A percentile compares a stretch with the other conserved stretches of the same genome.
Conservation (phyloP, 495 filamentous ascomycete genomes). For the Penicillium samsonianum region DNA sequence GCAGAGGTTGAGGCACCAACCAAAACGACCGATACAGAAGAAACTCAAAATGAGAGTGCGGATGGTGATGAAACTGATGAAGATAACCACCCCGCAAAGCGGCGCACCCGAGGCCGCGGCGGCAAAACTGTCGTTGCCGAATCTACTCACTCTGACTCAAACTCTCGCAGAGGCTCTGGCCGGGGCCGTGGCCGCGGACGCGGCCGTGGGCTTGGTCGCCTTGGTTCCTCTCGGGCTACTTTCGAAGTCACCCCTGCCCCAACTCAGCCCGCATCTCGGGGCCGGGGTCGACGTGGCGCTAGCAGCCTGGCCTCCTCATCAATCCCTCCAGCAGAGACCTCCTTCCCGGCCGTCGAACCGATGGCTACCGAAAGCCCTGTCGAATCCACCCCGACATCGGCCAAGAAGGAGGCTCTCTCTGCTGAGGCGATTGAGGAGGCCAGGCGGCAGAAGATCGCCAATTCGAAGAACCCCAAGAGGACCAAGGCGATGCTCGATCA, state of each 20-base stretch:
- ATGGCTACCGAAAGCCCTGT: conserved; percentile 10
- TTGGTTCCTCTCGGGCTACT: conserved; percentile 21
- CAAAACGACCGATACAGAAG: conserved; percentile 35
- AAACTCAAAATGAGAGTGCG: conserved; percentile 28
- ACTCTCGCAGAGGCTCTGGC: conserved; percentile 34
- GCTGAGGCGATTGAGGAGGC: conserved; percentile 37
- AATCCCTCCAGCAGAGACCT: conserved; percentile 6
- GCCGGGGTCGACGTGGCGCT: conserved; percentile 29
- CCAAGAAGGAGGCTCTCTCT: conserved; percentile 22
- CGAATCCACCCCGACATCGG: conserved; percentile 4
- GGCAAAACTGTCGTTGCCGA: conserved; percentile 33
- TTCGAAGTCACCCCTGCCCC: conserved; percentile 24
- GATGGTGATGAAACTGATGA: conserved; percentile 35
- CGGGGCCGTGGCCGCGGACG: conserved; percentile 54
- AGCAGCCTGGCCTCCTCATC: conserved; percentile 16
- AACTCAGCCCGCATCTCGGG: conserved; percentile 22
- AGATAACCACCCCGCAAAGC: conserved; percentile 33
- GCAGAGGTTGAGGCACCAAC: conserved; percentile 39
- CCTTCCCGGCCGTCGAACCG: conserved; percentile 17
- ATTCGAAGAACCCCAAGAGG: conserved; percentile 52
- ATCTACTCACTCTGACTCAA: conserved; percentile 21
- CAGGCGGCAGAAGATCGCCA: conserved; percentile 42
- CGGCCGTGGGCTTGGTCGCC: conserved; percentile 23
- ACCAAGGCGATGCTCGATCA: conserved; percentile 53
- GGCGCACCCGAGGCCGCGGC: conserved; percentile 38